Evolutionary conservation across 1,139 yeast species (phyloP), one percentile per base, ranked within the genome.

Genomic region (Geotrichum klebahnii): DNA sequence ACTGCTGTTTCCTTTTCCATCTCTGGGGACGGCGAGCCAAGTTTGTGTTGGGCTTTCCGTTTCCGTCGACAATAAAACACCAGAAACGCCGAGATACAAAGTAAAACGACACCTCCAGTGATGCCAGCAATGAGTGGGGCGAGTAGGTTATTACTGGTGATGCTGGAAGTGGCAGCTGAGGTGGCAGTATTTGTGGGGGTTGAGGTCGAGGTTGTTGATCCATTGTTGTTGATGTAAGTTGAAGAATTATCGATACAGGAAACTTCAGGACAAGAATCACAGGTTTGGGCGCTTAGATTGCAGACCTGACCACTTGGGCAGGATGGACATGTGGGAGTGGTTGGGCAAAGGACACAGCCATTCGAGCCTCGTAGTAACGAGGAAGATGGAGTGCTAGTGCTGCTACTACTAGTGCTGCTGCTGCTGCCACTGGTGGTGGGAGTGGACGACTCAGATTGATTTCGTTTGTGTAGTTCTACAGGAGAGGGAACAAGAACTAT

Each of bases 181-280:
- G 26, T 10, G 9, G 46, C 10, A 19, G 42, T 23, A 3, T 32
- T 12, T n/a, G 35, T 46, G 2, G 35, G 14, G 3, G 46, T 24
- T 2, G 46, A 20, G 14, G 33, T 45, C 14, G 34, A 40, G n/a
- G 35, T 23, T 2, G 38, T 16, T 22, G 38, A 40, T 28, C 5
- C 16, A 31, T 36, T 40, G 44, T 58, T 47, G 33, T 29, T 34
- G 58, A 54, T 5, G 54, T 39, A 19, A 45, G 36, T 29, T 24
- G 48, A 16, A 46, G 51, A 35, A 31, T 33, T 29, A 22, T 52
- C 46, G 32, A 57, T 40, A 39, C 60, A 57, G 24, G 41, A 34
- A 1, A 55, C 56, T 12, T 39, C 16, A 2, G 89, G 78, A 66
- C 94, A 84, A 50, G 68, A 52, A 8, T 63, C 48, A 61, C 90